Percentiles rank a stretch among this genome's conserved stretches.
Conservation (phyloP, 768 basidiomycete species). For the Pulveroboletus sp. region DNA sequence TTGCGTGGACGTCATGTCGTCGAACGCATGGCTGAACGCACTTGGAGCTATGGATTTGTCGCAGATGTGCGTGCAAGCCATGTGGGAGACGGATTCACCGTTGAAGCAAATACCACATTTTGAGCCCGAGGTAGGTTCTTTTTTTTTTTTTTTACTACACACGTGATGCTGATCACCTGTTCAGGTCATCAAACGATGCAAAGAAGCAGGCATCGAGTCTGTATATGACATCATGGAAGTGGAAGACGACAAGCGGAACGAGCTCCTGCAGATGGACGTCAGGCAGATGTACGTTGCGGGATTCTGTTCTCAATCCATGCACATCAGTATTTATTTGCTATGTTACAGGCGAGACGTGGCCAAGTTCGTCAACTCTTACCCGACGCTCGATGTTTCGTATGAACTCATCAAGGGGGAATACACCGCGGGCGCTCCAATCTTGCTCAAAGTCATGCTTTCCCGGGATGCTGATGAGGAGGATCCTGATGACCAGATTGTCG, state of each 20-base stretch:
- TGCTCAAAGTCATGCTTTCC: constrained; percentile 71
- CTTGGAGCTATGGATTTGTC: constrained; percentile 96
- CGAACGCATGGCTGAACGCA: constrained; percentile 92
- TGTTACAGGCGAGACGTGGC: constrained; percentile 82
- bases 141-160: not conserved
- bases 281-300: constrained; percentile 68
- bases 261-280: constrained; percentile 78
- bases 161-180: constrained; percentile 1
- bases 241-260: constrained; percentile 85
- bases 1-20: constrained; percentile 97
- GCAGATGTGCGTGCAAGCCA: constrained; percentile 97
- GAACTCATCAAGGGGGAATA: constrained; percentile 86
- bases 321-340: not conserved
- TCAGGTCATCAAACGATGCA: constrained; percentile 81
- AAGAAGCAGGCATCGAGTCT: constrained; percentile 72
- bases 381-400: constrained; percentile 87
- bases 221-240: constrained; percentile 99
- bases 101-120: constrained; percentile 97
- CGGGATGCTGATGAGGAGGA: constrained; percentile 79
- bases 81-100: constrained; percentile 97
- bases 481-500: constrained; percentile 70
- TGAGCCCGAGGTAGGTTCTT: constrained; percentile 63
- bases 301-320: not conserved
- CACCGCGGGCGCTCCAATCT: constrained; percentile 80
- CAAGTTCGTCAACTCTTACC: constrained; percentile 93